Conservation (phyloP, 2,329 filamentous ascomycete species). For the Penicillium expansum region DNA sequence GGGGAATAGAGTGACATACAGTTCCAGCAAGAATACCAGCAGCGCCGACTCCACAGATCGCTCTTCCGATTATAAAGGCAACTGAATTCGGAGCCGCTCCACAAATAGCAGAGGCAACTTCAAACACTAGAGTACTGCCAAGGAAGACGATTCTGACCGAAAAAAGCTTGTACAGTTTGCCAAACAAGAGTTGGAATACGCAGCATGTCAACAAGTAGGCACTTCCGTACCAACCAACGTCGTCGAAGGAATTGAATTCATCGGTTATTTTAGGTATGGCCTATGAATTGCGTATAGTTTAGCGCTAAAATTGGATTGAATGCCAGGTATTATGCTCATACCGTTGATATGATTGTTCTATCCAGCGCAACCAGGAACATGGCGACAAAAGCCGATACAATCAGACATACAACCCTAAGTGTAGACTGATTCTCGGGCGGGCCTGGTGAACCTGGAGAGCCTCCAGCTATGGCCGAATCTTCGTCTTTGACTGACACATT, state of each 20-base stretch:
- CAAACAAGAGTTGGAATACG: constrained; percentile 39
- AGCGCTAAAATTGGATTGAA: background rate
- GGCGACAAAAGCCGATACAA: background rate
- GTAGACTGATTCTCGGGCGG: background rate
- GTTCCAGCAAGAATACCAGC: constrained; percentile 36
- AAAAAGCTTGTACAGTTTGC: constrained; percentile 38
- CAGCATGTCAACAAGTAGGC: constrained; percentile 33
- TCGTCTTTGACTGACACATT: background rate
- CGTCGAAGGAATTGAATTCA: constrained; percentile 36
- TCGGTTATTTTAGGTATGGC: constrained; percentile 21
- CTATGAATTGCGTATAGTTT: background rate
- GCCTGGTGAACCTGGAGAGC: background rate
- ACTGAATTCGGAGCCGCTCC: constrained; percentile 34
- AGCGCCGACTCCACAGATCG: constrained; percentile 37
- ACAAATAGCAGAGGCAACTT: constrained; percentile 30
- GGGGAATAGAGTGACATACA: constrained; percentile 20
- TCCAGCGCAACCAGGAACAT: background rate
- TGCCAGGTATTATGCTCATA: background rate
- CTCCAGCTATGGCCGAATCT: background rate
- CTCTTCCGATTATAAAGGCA: constrained; percentile 38
- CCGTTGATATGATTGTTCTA: background rate
- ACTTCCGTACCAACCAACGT: constrained; percentile 64
- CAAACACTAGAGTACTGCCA: constrained; percentile 36
- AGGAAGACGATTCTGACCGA: constrained; percentile 38
- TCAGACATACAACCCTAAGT: background rate